phyloP scores from a whole-genome alignment of 768 basidiomycete species.

The Megacollybia marginata region DNA sequence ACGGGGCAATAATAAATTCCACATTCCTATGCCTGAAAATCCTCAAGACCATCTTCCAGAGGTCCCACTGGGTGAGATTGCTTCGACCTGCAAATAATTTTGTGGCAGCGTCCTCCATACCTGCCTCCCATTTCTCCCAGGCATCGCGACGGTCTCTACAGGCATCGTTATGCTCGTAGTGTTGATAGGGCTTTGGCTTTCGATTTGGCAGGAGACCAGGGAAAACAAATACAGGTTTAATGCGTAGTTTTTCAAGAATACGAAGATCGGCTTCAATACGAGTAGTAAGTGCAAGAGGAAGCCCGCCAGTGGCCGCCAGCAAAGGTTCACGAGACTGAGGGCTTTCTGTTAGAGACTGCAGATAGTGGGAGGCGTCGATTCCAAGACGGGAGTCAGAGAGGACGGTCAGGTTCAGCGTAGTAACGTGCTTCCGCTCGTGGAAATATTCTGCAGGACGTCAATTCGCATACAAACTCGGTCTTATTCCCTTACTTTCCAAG shows the following conservation, averaged over 20 bases:
- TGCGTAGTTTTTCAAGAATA: conserved; percentile 79
- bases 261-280: conserved; percentile 92
- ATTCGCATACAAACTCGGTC: too few species aligned
- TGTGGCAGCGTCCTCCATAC: conserved; percentile 84
- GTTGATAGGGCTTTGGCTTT: conserved; percentile 58
- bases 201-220: conserved; percentile 78
- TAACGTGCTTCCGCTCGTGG: conserved; percentile 80
- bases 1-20: conserved; percentile 94
- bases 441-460: conserved; percentile 55
- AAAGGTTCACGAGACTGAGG: conserved; percentile 82
- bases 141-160: conserved; percentile 76
- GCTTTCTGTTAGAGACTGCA: conserved; percentile 69
- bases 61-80: conserved; percentile 75
- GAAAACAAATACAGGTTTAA: conserved; percentile 99
- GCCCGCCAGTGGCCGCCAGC: conserved; percentile 90
- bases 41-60: conserved; percentile 89
- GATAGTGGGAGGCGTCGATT: conserved; percentile 91
- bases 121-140: conserved; percentile 91
- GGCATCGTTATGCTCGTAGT: conserved; percentile 54
- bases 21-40: conserved; percentile 93
- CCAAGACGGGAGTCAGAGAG: conserved; percentile 91
- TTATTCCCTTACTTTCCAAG: conserved; percentile 57
- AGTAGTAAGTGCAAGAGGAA: conserved; percentile 80
- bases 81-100: conserved; percentile 74
- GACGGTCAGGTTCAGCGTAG: conserved; percentile 71